phyloP scores from a whole-genome alignment of 1,139 yeast genomes.

The Hyphopichia burtonii region DNA sequence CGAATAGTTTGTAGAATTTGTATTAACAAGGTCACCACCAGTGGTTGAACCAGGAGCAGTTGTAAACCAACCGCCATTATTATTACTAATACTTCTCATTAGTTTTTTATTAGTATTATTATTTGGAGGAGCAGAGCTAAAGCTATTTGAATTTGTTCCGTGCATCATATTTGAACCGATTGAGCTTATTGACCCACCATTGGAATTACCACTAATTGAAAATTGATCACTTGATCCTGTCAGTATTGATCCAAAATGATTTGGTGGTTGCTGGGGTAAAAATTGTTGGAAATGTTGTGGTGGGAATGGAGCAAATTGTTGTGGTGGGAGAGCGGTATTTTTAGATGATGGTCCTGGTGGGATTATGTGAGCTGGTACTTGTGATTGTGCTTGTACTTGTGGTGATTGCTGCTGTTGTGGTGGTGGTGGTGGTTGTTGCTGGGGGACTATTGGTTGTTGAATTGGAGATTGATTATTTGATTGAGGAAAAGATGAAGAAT shows the following conservation, averaged over 20 bases:
- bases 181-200: conserved; percentile 14
- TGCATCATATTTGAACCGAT: conserved; percentile 8
- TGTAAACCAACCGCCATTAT: conserved; percentile 5
- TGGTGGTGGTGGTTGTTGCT: no score
- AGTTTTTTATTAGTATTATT: conserved; percentile 3
- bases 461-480: conserved; percentile 1
- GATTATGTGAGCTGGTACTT: conserved; percentile 1
- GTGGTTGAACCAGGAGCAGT: conserved; percentile 4
- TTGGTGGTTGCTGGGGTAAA: conserved; percentile 8
- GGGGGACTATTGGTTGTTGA: no score
- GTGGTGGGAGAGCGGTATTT: neutral
- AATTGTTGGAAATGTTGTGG: conserved; percentile 15
- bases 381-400: no score
- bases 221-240: conserved; percentile 14
- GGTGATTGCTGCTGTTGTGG: no score
- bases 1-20: no score
- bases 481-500: conserved; percentile 2
- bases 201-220: conserved; percentile 9
- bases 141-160: conserved; percentile 7
- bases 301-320: conserved; percentile 2
- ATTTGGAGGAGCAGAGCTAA: conserved; percentile 8
- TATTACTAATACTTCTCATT: conserved; percentile 1
- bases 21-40: conserved; percentile 3
- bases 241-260: conserved; percentile 12
- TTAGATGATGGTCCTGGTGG: neutral